These are phyloP conservation scores for Colletotrichum gigasporum DNA, from an alignment of 2,329 filamentous ascomycete genomes.

Conservation along the genomic window DNA sequence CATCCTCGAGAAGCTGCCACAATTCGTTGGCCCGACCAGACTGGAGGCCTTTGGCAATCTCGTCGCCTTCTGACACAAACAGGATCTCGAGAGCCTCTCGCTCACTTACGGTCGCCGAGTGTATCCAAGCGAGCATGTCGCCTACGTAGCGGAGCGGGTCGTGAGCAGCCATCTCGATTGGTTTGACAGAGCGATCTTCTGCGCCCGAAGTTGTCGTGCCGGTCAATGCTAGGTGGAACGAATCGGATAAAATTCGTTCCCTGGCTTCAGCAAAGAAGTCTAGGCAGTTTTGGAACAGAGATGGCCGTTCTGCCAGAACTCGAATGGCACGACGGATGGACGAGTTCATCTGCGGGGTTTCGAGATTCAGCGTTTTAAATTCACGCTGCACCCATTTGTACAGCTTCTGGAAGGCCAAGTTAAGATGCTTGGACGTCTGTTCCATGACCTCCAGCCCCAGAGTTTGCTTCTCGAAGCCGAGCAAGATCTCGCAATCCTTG, in stretches of 20 bases:
- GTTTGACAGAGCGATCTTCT: conserved; percentile 75
- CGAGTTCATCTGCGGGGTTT: conserved; percentile 90
- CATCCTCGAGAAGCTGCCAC: conserved; percentile 75
- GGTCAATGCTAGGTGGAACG: conserved; percentile 89
- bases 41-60: conserved; percentile 84
- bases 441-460: conserved; percentile 93
- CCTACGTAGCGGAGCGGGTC: conserved; percentile 92
- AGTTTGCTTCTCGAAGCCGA: conserved; percentile 90
- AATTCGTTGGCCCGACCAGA: conserved; percentile 84
- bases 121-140: conserved; percentile 97
- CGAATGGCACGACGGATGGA: conserved; percentile 85
- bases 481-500: conserved; percentile 85
- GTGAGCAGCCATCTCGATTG: conserved; percentile 93
- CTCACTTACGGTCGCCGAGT: conserved; percentile 94
- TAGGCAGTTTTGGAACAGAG: conserved; percentile 91
- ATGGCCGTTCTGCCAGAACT: conserved; percentile 88
- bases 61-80: conserved; percentile 90
- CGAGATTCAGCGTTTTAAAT: conserved; percentile 90
- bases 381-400: conserved; percentile 96
- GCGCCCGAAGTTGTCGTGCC: conserved; percentile 69
- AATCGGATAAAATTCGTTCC: conserved; percentile 85
- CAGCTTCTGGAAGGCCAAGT: conserved; percentile 92
- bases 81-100: conserved; percentile 90
- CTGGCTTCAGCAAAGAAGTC: conserved; percentile 93
- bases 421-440: conserved; percentile 85